Conservation (phyloP, 2,329 filamentous ascomycete genomes). For the Nothopassalora personata region DNA sequence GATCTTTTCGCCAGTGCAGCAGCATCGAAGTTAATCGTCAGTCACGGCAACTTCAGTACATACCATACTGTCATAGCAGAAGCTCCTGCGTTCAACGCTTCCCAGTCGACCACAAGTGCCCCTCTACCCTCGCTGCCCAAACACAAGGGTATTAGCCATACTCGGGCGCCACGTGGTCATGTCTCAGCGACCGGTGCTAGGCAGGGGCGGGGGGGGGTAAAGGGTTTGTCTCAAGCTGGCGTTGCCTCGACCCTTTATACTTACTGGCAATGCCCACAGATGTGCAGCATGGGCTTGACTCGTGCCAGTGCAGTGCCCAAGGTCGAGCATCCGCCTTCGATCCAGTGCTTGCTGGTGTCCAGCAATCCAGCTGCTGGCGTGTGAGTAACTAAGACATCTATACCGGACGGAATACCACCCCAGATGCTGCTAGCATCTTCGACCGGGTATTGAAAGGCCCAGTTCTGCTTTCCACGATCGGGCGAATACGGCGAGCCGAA, state of each 20-base stretch:
- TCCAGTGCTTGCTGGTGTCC: constrained; percentile 41
- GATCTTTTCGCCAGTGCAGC: too few species aligned
- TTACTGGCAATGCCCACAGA: constrained; percentile 66
- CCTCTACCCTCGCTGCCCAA: constrained; percentile 51
- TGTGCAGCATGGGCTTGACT: constrained; percentile 57
- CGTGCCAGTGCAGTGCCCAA: constrained; percentile 54
- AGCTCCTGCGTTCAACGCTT: not conserved
- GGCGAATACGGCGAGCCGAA: constrained; percentile 68
- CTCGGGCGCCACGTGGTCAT: too few species aligned
- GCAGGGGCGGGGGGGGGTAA: too few species aligned
- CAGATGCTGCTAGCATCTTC: constrained; percentile 47
- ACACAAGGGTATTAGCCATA: too few species aligned
- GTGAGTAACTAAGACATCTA: constrained; percentile 66
- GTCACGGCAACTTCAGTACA: not conserved
- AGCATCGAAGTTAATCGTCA: too few species aligned
- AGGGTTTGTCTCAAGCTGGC: too few species aligned
- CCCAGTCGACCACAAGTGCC: constrained; percentile 58
- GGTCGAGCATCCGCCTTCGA: constrained; percentile 56
- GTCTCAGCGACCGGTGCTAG: too few species aligned
- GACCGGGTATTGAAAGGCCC: constrained; percentile 62
- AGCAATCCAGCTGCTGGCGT: constrained; percentile 59
- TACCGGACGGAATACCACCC: constrained; percentile 55
- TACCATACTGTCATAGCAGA: not conserved
- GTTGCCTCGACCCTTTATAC: too few species aligned
- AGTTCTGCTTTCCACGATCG: constrained; percentile 36